These are phyloP conservation scores for Dissoconium aciculare DNA, from an alignment of 2,329 filamentous ascomycete genomes.

Conservation along the genomic window DNA sequence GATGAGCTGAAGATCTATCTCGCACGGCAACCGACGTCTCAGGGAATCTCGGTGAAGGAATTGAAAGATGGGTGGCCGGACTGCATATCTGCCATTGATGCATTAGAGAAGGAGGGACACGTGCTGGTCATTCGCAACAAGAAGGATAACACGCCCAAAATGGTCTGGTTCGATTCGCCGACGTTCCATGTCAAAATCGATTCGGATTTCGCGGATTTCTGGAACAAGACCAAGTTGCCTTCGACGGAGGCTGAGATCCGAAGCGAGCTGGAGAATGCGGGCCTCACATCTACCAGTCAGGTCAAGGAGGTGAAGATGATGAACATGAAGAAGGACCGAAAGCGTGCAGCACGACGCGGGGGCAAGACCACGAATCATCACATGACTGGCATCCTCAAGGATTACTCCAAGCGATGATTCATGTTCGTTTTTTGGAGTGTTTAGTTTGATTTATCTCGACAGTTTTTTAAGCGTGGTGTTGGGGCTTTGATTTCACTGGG, in stretches of 20 bases:
- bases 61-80: slow-evolving; percentile 92
- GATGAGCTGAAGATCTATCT: slow-evolving; percentile 67
- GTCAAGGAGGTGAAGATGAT: slow-evolving; percentile 49
- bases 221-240: slow-evolving; percentile 67
- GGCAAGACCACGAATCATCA: slow-evolving; percentile 79
- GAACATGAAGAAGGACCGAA: slow-evolving; percentile 42
- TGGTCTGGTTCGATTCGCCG: slow-evolving; percentile 80
- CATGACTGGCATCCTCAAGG: slow-evolving; percentile 68
- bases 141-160: slow-evolving; percentile 75
- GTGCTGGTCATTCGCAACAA: slow-evolving; percentile 78
- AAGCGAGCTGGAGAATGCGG: slow-evolving; percentile 58
- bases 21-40: slow-evolving; percentile 65
- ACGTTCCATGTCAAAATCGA: slow-evolving; percentile 44
- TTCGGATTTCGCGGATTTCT: slow-evolving; percentile 67
- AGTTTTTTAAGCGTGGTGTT: too few species aligned
- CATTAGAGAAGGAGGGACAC: slow-evolving; percentile 62
- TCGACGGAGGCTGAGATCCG: slow-evolving; percentile 56
- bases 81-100: slow-evolving; percentile 62
- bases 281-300: slow-evolving; percentile 72
- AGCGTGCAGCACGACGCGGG: slow-evolving; percentile 56
- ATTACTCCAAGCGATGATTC: slow-evolving; percentile 34
- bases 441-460: too few species aligned
- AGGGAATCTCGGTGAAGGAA: slow-evolving; percentile 71
- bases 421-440: not conserved
- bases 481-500: too few species aligned